Evolutionary conservation across 1,284 basidiomycete species (phyloP).

Genomic region (Naganishia sp.): DNA sequence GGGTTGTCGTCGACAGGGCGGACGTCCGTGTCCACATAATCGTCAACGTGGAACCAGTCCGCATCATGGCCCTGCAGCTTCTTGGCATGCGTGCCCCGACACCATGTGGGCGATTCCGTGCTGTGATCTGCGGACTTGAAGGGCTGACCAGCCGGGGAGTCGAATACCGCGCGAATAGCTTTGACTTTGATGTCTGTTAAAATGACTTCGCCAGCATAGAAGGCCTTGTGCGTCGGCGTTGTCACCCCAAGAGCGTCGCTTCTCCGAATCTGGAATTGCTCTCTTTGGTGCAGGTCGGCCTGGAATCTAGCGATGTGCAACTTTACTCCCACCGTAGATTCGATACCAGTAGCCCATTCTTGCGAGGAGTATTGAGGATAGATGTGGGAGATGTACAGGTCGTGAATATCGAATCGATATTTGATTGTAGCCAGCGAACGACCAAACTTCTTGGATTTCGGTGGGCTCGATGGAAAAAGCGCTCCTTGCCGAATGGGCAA

Average conservation of each 20-base stretch:
- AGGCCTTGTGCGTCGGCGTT: constrained; percentile 68
- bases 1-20: constrained; percentile 61
- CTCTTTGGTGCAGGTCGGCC: constrained; percentile 89
- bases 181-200: constrained; percentile 76
- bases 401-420: constrained; percentile 77
- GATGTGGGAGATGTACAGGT: constrained; percentile 81
- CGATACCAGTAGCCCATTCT: constrained; percentile 75
- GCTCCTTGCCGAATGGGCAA: constrained; percentile 84
- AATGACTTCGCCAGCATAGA: constrained; percentile 88
- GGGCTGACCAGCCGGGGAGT: constrained; percentile 55
- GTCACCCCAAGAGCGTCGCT: constrained; percentile 49
- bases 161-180: constrained; percentile 74
- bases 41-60: constrained; percentile 76
- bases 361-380: constrained; percentile 77
- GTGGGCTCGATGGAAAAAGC: constrained; percentile 71
- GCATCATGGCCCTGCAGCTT: constrained; percentile 48
- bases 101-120: constrained; percentile 1
- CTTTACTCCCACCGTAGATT: constrained; percentile 73
- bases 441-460: constrained; percentile 83
- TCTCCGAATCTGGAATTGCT: constrained; percentile 65
- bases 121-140: constrained; percentile 22
- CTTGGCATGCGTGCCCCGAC: constrained; percentile 36
- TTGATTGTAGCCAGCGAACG: constrained; percentile 88
- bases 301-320: constrained; percentile 77
- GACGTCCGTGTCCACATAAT: constrained; percentile 81